Evolutionary conservation across 2,329 filamentous ascomycete species (phyloP).

Genomic region (Fusarium avenaceum): DNA sequence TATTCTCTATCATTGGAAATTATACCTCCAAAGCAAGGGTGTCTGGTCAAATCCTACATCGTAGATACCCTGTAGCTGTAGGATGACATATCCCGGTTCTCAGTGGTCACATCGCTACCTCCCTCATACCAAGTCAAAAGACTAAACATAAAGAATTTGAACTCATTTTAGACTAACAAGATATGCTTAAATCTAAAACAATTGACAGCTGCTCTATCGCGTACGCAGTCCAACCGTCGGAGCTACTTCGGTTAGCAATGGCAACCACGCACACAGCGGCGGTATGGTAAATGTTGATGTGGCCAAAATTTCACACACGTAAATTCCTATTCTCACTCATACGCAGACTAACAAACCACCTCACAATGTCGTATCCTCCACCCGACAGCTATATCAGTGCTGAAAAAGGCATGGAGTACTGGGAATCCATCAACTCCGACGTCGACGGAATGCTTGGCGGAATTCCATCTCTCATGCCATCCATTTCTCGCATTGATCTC

Average conservation of each 20-base stretch:
- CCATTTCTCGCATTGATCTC: conserved; percentile 73
- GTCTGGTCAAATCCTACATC: no score
- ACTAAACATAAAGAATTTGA: no score
- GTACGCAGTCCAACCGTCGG: not conserved
- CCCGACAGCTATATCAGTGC: conserved; percentile 55
- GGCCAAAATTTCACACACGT: not conserved
- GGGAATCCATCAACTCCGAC: conserved; percentile 60
- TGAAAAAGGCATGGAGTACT: conserved; percentile 60
- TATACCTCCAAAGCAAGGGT: no score
- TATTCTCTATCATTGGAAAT: no score
- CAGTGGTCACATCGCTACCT: no score
- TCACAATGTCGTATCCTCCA: conserved; percentile 15
- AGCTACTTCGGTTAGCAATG: not conserved
- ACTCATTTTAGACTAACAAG: no score
- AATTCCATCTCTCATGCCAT: conserved; percentile 79
- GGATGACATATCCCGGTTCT: no score
- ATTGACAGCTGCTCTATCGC: not conserved
- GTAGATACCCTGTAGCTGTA: no score
- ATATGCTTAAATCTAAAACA: not conserved
- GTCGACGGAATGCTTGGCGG: conserved; percentile 86
- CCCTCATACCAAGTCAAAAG: no score
- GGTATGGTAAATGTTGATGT: not conserved
- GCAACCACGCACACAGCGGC: not conserved
- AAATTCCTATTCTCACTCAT: not conserved
- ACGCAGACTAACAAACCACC: not conserved